Evolutionary conservation across 2,329 filamentous ascomycete species (phyloP).

Genomic region (Escovopsis sp.): DNA sequence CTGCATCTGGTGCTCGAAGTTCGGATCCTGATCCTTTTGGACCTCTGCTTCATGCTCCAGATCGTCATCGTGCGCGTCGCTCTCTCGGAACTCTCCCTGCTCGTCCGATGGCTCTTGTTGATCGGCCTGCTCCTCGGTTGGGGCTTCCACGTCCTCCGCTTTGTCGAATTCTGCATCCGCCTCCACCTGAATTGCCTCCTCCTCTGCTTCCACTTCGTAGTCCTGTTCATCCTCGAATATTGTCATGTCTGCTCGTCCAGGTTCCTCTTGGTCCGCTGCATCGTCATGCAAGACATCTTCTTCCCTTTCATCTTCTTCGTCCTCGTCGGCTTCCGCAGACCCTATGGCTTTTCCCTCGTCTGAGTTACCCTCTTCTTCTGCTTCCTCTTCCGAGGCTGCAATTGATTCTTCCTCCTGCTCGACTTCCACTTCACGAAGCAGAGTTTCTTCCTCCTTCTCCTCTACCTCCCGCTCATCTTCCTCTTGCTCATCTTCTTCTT

Average conservation of each 20-base stretch:
- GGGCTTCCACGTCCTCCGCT: conserved; percentile 3
- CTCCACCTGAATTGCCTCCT: neutral
- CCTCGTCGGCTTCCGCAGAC: neutral
- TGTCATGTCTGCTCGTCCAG: neutral
- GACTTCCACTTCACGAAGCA: conserved; percentile 4
- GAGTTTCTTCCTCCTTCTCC: neutral
- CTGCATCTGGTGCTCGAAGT: too few species aligned
- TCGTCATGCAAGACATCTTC: neutral
- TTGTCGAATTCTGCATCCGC: neutral
- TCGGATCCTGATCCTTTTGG: too few species aligned
- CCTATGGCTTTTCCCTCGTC: neutral
- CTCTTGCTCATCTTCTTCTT: neutral
- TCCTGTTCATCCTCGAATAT: too few species aligned
- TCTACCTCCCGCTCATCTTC: neutral
- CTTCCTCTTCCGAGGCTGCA: neutral
- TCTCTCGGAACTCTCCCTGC: neutral
- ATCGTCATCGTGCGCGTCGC: conserved; percentile 1
- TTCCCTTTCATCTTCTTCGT: neutral
- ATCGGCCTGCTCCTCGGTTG: neutral
- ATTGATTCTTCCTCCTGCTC: conserved; percentile 2
- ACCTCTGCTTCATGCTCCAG: neutral
- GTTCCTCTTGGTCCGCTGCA: neutral
- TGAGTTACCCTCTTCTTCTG: too few species aligned
- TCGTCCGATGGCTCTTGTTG: neutral
- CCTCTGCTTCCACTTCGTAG: too few species aligned